Evolutionary conservation across 208 protist genomes (phyloP).

Genomic region (Crithidia mellificae): DNA sequence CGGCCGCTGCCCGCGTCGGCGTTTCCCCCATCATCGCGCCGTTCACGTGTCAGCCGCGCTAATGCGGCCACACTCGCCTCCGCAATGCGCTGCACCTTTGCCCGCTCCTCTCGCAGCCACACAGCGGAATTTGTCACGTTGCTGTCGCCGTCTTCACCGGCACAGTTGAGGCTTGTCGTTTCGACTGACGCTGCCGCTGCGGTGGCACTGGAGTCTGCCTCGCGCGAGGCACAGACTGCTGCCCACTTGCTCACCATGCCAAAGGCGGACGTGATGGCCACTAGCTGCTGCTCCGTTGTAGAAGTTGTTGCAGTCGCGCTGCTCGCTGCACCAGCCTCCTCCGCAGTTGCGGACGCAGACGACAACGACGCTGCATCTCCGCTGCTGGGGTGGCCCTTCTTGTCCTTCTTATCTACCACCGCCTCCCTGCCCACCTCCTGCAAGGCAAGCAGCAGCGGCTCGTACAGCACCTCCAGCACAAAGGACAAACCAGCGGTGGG

Average conservation of each 20-base stretch:
- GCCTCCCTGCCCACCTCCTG: constrained; percentile 18
- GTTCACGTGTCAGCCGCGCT: neutral
- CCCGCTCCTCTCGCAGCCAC: too few species aligned
- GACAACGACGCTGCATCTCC: neutral
- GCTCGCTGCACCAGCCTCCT: too few species aligned
- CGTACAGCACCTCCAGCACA: constrained; percentile 51
- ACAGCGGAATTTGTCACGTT: too few species aligned
- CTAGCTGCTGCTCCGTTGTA: constrained; percentile 38
- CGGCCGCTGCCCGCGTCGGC: neutral
- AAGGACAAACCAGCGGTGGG: constrained; percentile 46
- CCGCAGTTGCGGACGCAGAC: too few species aligned
- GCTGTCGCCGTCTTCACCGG: too few species aligned
- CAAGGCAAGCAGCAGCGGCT: constrained; percentile 44
- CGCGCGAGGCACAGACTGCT: neutral
- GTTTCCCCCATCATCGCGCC: neutral
- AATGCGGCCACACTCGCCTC: constrained; percentile 29
- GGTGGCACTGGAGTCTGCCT: neutral
- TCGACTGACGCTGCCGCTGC: too few species aligned
- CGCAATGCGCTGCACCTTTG: constrained; percentile 23
- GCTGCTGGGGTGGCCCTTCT: neutral
- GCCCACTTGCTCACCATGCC: constrained; percentile 50
- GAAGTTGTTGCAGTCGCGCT: neutral
- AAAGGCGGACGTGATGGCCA: constrained; percentile 64
- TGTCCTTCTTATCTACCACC: too few species aligned
- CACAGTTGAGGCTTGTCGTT: too few species aligned